Base-by-base conservation (phyloP, 1,284 basidiomycete species). In the Austroboletus novae-zelandiae region DNA sequence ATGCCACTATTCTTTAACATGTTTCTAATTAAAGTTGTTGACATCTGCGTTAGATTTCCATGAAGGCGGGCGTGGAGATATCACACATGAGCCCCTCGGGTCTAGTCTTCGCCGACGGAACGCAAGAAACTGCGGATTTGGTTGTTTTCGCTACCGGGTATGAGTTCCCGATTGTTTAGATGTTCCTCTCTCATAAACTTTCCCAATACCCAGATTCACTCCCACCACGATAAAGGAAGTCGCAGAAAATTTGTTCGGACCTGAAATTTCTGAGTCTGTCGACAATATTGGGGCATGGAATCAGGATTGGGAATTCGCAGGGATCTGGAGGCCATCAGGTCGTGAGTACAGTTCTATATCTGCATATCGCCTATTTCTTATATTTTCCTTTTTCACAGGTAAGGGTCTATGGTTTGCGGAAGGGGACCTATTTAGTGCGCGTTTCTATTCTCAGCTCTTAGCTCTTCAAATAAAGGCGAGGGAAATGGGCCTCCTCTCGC, bases 131-230 rank as follows among this genome's bases (percentile, higher is more conserved):
- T n/a, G 64, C 64, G 6, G 65, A 68, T 43, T 57, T 67, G 14
- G 57, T 68, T 20, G 48, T 66, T 17, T 62, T 62, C 42, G 66
- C 63, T 13, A 68, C 66, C 13, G 62, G 66, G 51, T 67, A 55
- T 36, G 45, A 30, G 15, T 17, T 49, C 14, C 5, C 4, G 3
- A 9, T 18, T 15, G 9, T 17, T 35, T 18, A 17, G 11, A 32
- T 18, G 20, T 14, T 29, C 11, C 14, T 3, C 32, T 20, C 29
- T 43, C 35, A 39, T 41, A 17, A 14, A 15, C 9, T 36, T 17
- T 43, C 25, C 23, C 23, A 14, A 10, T 40, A 17, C 30, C 18
- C 40, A 56, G 55, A 2, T 54, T 40, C 39, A 50, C 15, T 8
- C 49, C 20, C 37, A 54, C 55, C 2, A 50, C 55, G 2, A 40